Evolutionary conservation across 345 rosid species (phyloP), one percentile per base, ranked within the genome.

Genomic region (Rhodamnia rubescens): DNA sequence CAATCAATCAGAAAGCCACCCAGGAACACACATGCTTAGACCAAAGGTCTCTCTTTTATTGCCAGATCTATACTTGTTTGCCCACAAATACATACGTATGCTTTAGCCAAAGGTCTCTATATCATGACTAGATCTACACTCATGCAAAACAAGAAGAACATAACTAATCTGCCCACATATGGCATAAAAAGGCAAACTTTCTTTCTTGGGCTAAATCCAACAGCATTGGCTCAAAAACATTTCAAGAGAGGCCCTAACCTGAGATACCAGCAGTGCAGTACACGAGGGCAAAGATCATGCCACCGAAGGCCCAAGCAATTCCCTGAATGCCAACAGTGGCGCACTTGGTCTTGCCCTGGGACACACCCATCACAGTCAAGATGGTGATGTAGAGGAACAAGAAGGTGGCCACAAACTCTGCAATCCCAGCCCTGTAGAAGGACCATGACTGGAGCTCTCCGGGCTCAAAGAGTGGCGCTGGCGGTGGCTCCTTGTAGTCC

Each of bases 361-460:
- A 50, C 49, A 86, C 88, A 11, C 90, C 90, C 90, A 88, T 88
- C 81, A 88, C 90, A 32, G 90, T 88, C 83, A 88, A 59, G 53
- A 87, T 42, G 85, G 87, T 82, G 89, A 87, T 85, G 80, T 85
- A 85, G 82, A 87, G 87, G 87, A 87, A 87, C 83, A 87, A 75
- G 89, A 87, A 87, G 50, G 89, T 87, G 69, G 89, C 89, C 42
- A 87, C 58, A 36, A 87, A 87, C 89, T 87, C 89, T n/a, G 89
- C 89, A 58, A 87, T 87, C 29, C 89, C 89, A 36, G 89, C 89
- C 81, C 89, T 85, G 85, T 87, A 87, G 78, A 87, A 87, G 50
- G 89, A 87, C 89, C 89, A 87, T 32, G 87, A 87, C 40, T 22
- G 57, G 75, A 87, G 87, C 87, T 87, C 89, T 0, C 85, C 89